phyloP scores from a whole-genome alignment of 225 moss, liverwort and hornwort genomes.

The Physcomitrium patens region DNA sequence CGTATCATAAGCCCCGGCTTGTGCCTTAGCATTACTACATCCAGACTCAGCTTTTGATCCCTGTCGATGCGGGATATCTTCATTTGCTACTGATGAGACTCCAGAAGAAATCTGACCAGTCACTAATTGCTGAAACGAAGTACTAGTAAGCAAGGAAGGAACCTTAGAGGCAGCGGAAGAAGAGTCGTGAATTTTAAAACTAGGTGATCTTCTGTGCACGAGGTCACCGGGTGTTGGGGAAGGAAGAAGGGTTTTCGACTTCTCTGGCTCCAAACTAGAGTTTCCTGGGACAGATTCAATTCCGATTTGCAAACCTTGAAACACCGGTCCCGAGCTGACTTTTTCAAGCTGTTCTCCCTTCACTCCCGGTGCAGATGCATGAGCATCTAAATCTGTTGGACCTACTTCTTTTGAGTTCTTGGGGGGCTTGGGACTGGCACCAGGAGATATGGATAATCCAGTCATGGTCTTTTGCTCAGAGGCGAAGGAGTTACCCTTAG shows the following conservation, averaged over 20 bases:
- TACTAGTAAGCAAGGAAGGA: constrained; percentile 47
- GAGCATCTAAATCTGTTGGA: constrained; percentile 50
- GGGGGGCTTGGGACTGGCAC: constrained; percentile 36
- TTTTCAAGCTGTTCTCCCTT: constrained; percentile 33
- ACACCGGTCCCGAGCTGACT: constrained; percentile 29
- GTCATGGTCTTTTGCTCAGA: constrained; percentile 44
- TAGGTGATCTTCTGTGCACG: constrained; percentile 35
- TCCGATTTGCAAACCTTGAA: constrained; percentile 34
- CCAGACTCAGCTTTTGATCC: constrained; percentile 34
- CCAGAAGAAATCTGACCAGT: constrained; percentile 35
- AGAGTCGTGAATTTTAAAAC: constrained; percentile 40
- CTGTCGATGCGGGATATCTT: constrained; percentile 33
- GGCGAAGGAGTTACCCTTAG: constrained; percentile 37
- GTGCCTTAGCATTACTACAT: constrained; percentile 28
- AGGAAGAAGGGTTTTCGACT: constrained; percentile 33
- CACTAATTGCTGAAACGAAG: constrained; percentile 49
- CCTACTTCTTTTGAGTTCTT: constrained; percentile 42
- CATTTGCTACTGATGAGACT: constrained; percentile 33
- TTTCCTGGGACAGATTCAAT: constrained; percentile 33
- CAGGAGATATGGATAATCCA: constrained; percentile 36
- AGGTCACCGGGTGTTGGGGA: constrained; percentile 39
- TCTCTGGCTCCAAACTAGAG: constrained; percentile 38
- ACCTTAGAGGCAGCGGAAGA: constrained; percentile 31
- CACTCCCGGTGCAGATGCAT: constrained; percentile 30
- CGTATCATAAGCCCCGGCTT: constrained; percentile 25